Evolutionary conservation across 805 yeast genomes (phyloP).

Genomic region (Candida wancherniae): DNA sequence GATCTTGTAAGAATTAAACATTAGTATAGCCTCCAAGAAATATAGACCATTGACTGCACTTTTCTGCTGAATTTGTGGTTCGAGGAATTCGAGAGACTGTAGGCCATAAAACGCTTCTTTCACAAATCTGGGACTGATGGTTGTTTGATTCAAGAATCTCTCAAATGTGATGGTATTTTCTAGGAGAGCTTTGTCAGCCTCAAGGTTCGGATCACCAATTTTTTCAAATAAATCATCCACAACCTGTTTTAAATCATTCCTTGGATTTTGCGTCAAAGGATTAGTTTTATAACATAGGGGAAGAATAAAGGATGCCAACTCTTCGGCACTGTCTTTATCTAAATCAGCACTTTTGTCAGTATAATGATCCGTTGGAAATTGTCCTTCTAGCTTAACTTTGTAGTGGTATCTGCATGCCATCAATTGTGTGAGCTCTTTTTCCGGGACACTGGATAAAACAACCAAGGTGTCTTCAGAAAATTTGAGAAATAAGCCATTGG

Average conservation of each 20-base stretch:
- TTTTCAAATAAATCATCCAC: constrained; percentile 69
- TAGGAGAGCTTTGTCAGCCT: constrained; percentile 36
- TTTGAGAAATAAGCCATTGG: constrained; percentile 57
- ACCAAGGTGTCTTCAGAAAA: constrained; percentile 54
- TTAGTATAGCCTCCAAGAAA: constrained; percentile 62
- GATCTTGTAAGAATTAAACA: constrained; percentile 61
- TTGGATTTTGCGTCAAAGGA: constrained; percentile 54
- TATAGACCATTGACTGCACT: constrained; percentile 55
- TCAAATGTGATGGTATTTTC: constrained; percentile 45
- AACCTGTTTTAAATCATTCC: constrained; percentile 66
- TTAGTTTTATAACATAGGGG: constrained; percentile 53
- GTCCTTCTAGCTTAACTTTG: constrained; percentile 51
- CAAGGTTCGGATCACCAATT: constrained; percentile 59
- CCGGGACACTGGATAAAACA: constrained; percentile 43
- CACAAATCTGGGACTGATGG: constrained; percentile 42
- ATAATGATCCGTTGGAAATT: constrained; percentile 63
- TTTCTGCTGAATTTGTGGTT: constrained; percentile 21
- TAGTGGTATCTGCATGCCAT: constrained; percentile 76
- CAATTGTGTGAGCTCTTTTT: constrained; percentile 69
- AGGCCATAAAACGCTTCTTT: constrained; percentile 52
- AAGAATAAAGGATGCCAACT: constrained; percentile 47
- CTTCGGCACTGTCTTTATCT: constrained; percentile 26
- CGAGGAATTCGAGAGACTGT: constrained; percentile 23
- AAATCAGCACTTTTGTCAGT: constrained; percentile 26
- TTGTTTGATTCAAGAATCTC: constrained; percentile 41